Evolutionary conservation across 2,329 filamentous ascomycete genomes (phyloP), one percentile per base, ranked within the genome.

Genomic region (Lasiodiplodia sp.): DNA sequence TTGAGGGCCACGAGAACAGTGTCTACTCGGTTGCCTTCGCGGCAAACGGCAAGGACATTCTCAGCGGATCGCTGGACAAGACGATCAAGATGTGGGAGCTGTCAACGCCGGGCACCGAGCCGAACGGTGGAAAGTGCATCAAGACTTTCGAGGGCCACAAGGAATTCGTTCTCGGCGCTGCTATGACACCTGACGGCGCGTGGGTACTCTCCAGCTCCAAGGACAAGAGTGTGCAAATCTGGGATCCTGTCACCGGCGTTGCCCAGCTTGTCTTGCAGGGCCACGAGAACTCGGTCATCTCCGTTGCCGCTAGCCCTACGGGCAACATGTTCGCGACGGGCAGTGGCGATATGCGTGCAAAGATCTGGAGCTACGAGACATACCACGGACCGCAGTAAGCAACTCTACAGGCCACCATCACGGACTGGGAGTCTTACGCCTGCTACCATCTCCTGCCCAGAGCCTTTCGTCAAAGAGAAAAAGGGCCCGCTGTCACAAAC

Each of bases 11-110:
- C 85, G 97, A 97, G 82, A 96, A 99, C 71, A 96, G 92, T 74
- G 95, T 98, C 25, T 98, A 98, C 80, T 95, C 91, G 12, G 96
- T 99, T 25, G 95, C 96, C 0, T 99, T 99, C 81, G 94, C 94
- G 14, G 96, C 96, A 34, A 95, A 92, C 74, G 95, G 95, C 70
- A 92, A 94, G 75, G 93, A 97, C 73, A 89, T 99, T 52, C 95
- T 98, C 77, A 96, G 92, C 75, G 96, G 96, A 71, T 96, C 92
- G 86, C 84, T 98, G 74, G 96, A 99, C 80, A 97, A 97, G 86
- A 98, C 95, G 0, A 98, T 98, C 85, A 97, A 97, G 85, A 97
- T 98, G 91, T 99, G 96, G 94, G 94, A 97, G 84, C 87, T 99
- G 62, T 90, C 88, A 38, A n/a, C n/a, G n/a, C n/a, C n/a, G n/a